phyloP scores from a whole-genome alignment of 371 early-diverging fungal species.

The Mucor ambiguus region DNA sequence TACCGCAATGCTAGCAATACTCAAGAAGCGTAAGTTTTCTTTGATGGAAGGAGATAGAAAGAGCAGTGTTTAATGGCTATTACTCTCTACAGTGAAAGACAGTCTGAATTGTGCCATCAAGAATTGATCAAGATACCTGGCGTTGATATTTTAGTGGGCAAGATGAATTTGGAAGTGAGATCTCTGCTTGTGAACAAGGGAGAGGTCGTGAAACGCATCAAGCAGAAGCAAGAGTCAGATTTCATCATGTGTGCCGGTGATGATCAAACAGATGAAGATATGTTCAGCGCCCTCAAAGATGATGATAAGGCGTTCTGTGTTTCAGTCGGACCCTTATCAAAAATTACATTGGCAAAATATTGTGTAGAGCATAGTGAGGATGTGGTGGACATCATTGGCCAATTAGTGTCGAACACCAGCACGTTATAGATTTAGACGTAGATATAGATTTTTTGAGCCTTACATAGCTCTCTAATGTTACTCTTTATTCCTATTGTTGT shows the following conservation, averaged over 20 bases:
- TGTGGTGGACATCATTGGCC: conserved; percentile 31
- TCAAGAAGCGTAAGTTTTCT: conserved; percentile 51
- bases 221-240: conserved; percentile 48
- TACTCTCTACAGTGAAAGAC: conserved; percentile 43
- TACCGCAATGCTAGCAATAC: conserved; percentile 73
- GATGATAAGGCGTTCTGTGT: conserved; percentile 31
- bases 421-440: conserved; percentile 11
- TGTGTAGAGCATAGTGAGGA: conserved; percentile 41
- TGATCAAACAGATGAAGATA: conserved; percentile 97
- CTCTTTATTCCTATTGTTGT: background rate
- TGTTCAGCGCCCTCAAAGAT: conserved; percentile 71
- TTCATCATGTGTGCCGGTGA: conserved; percentile 96
- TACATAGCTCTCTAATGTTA: background rate
- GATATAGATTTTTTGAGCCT: conserved; percentile 1
- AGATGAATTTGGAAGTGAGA: conserved; percentile 95
- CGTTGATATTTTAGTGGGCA: conserved; percentile 93
- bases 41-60: conserved; percentile 14
- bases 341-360: conserved; percentile 37
- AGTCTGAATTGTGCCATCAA: conserved; percentile 81
- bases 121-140: conserved; percentile 84
- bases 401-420: conserved; percentile 23
- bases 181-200: conserved; percentile 86
- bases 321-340: conserved; percentile 39
- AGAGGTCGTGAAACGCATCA: conserved; percentile 87
- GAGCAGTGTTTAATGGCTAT: background rate